phyloP scores from a whole-genome alignment of 2,329 filamentous ascomycete species.

The Chaetomium olivaceum region DNA sequence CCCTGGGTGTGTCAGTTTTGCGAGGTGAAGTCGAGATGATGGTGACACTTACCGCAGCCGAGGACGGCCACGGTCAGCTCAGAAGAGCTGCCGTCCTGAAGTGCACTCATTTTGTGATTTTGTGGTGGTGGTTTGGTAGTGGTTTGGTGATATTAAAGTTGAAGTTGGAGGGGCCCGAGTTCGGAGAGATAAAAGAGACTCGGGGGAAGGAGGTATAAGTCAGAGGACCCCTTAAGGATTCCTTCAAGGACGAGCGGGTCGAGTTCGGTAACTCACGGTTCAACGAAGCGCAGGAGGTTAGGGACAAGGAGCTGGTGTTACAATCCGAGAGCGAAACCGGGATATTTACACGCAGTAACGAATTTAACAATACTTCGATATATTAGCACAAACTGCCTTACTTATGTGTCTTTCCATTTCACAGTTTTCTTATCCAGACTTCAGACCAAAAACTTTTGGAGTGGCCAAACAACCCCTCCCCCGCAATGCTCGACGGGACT shows the following conservation, averaged over 20 bases:
- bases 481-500: background rate
- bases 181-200: conserved; percentile 3
- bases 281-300: background rate
- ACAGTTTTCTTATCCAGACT: background rate
- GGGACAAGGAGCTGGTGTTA: background rate
- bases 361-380: background rate
- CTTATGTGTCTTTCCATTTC: background rate
- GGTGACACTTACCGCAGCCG: conserved; percentile 67
- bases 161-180: conserved; percentile 4
- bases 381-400: background rate
- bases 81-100: conserved; percentile 38
- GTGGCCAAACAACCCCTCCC: conserved; percentile 11
- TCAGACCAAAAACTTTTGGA: background rate
- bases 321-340: background rate
- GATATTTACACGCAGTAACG: background rate
- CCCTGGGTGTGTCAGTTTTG: conserved; percentile 50
- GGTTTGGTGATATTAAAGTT: conserved; percentile 7
- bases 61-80: conserved; percentile 75
- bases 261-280: conserved; percentile 4
- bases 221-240: background rate
- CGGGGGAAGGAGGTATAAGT: conserved; percentile 3
- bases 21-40: background rate
- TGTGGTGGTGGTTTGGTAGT: conserved; percentile 5
- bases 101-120: conserved; percentile 23
- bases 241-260: conserved; percentile 9